Evolutionary conservation across 2,329 filamentous ascomycete species (phyloP), one percentile per base, ranked within the genome.

Genomic region (Sarocladium strictum): DNA sequence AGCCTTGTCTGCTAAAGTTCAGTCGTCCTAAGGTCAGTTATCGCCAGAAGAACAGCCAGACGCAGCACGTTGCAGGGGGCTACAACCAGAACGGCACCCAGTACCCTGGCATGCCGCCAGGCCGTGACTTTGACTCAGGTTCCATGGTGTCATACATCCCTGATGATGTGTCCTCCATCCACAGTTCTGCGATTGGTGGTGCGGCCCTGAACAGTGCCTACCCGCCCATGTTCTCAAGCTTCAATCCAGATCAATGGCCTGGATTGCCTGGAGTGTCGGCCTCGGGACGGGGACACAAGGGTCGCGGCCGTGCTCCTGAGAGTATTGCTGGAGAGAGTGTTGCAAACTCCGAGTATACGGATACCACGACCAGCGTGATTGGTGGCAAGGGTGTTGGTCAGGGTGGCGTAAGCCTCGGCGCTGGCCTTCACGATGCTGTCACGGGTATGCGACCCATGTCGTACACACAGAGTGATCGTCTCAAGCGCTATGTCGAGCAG

Each of bases 81-180:
- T 71, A 70, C 41, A 21, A 49, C 23, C 47, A 51, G 47, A 51
- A 51, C 47, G 47, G 47, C 17, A n/a, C 27, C 11, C 71, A 75
- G 3, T 72, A 69, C 60, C 72, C 75, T 51, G 69, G 68, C 15
- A 68, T 69, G 6, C 70, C 68, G 56, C 69, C 74, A 1, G 66
- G 65, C 35, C 77, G 79, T 41, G 81, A 84, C 58, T 79, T 83
- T 56, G 93, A 97, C 64, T 84, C 88, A 17, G 89, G 90, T 41
- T 97, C 93, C 2, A 89, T 97, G 67, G 80, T 97, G 63, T 94
- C 93, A 15, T 97, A 96, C 68, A 96, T 99, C 57, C 90, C 93
- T 2, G 94, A 99, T 64, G 94, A 99, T 69, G 91, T 96, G 38
- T 97, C 93, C 9, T 97, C 92, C 2, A 88, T 99, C 45, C 93